phyloP scores from a whole-genome alignment of 306 rosid genomes.

The Quercus variabilis region DNA sequence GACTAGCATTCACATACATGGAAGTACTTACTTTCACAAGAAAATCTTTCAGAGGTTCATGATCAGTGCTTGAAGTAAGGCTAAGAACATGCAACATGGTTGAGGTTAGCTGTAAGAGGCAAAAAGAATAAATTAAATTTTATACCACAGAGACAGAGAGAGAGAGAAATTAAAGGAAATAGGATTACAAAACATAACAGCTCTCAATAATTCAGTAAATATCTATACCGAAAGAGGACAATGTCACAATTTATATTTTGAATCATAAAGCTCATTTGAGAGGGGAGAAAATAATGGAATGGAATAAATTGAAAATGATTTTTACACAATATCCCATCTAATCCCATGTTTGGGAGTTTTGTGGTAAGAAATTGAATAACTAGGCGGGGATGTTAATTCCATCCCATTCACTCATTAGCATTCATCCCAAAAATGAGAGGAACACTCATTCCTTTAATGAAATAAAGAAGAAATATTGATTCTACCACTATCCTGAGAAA shows the following conservation, averaged over 20 bases:
- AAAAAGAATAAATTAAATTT: neutral
- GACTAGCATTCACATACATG: neutral
- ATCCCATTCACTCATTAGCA: too few relatives aligned
- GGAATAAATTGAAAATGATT: too few relatives aligned
- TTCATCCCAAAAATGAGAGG: too few relatives aligned
- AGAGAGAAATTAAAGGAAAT: constrained; percentile 1
- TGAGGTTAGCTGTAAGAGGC: constrained; percentile 64
- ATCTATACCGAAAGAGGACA: neutral
- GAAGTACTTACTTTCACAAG: constrained; percentile 61
- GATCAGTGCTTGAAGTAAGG: constrained; percentile 53
- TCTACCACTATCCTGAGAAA: too few relatives aligned
- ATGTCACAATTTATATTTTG: neutral
- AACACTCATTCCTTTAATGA: too few relatives aligned
- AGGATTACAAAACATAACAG: constrained; percentile 3
- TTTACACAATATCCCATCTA: too few relatives aligned
- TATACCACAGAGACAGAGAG: neutral
- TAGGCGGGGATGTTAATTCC: too few relatives aligned
- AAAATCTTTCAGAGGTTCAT: constrained; percentile 66
- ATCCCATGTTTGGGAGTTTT: too few relatives aligned
- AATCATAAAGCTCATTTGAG: neutral
- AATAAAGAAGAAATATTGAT: too few relatives aligned
- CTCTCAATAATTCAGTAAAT: constrained; percentile 7
- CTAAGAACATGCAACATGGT: constrained; percentile 82
- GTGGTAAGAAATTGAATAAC: too few relatives aligned
- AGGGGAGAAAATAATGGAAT: too few relatives aligned